Conservation (phyloP, 75 land plant genomes). For the Ceratopteris richardii region DNA sequence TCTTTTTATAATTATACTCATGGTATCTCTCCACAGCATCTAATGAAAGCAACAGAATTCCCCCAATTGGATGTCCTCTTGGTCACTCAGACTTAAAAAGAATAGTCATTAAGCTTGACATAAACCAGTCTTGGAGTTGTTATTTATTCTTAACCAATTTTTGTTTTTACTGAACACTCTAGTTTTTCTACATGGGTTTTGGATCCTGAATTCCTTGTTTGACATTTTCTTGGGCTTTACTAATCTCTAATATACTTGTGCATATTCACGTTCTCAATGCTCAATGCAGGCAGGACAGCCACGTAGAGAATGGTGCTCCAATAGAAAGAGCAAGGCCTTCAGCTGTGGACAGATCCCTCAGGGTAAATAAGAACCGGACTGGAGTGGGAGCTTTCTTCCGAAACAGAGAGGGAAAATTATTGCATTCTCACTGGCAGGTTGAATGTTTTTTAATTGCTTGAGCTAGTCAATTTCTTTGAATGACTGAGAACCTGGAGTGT, state of each 20-base stretch:
- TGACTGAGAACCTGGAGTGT: neutral
- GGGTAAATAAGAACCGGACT: slow-evolving; percentile 4
- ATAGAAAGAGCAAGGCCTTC: neutral
- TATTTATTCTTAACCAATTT: neutral
- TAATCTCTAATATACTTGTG: too few relatives aligned
- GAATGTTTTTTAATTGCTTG: neutral
- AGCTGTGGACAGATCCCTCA: neutral
- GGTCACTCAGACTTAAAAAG: neutral
- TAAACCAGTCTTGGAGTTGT: neutral
- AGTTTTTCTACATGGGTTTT: too few relatives aligned
- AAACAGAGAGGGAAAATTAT: slow-evolving; percentile 50
- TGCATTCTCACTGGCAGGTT: slow-evolving; percentile 85
- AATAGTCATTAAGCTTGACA: neutral
- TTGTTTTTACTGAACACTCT: neutral
- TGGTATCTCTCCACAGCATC: too few relatives aligned
- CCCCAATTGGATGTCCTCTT: too few relatives aligned
- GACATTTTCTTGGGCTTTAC: too few relatives aligned
- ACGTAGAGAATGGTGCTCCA: neutral
- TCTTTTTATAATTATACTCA: too few relatives aligned
- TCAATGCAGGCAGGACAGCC: slow-evolving; percentile 6
- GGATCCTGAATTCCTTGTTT: too few relatives aligned
- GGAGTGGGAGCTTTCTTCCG: slow-evolving; percentile 68
- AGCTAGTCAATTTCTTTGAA: neutral
- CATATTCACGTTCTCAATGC: neutral
- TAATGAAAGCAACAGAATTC: too few relatives aligned